phyloP scores from a whole-genome alignment of 345 rosid genomes.

The Passiflora organensis region DNA sequence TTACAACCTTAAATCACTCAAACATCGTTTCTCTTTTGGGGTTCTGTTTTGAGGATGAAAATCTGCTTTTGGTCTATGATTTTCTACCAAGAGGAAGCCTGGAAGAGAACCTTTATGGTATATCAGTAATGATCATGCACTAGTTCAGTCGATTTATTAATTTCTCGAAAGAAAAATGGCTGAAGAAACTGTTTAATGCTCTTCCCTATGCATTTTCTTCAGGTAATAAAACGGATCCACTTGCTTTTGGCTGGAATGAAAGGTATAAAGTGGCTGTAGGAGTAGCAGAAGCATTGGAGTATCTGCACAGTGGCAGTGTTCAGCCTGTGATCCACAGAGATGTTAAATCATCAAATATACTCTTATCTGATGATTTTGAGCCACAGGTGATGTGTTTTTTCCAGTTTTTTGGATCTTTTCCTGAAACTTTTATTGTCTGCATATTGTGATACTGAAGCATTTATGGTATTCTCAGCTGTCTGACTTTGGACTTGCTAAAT shows the following conservation, averaged over 20 bases:
- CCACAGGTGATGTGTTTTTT: conserved; percentile 54
- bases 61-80: conserved; percentile 73
- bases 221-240: conserved; percentile 57
- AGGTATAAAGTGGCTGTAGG: conserved; percentile 88
- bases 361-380: conserved; percentile 88
- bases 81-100: conserved; percentile 86
- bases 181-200: not conserved
- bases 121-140: conserved; percentile 5
- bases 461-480: conserved; percentile 50
- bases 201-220: conserved; percentile 1
- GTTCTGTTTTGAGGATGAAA: conserved; percentile 65
- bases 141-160: not conserved
- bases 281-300: conserved; percentile 84
- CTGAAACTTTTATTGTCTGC: conserved; percentile 13
- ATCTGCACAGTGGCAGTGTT: conserved; percentile 48
- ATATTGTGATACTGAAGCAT: not conserved
- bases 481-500: conserved; percentile 91
- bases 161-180: not conserved
- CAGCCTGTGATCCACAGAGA: conserved; percentile 81
- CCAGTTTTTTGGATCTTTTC: not conserved
- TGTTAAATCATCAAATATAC: conserved; percentile 92
- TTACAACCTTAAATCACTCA: conserved; percentile 69
- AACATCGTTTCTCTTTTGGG: conserved; percentile 79
- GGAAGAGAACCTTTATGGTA: conserved; percentile 90
- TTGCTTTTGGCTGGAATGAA: conserved; percentile 68